A percentile compares a stretch with the other conserved stretches of the same genome.
These are phyloP conservation scores for Aurinia saxatilis DNA, from an alignment of 345 rosid species.

Conservation along the genomic window DNA sequence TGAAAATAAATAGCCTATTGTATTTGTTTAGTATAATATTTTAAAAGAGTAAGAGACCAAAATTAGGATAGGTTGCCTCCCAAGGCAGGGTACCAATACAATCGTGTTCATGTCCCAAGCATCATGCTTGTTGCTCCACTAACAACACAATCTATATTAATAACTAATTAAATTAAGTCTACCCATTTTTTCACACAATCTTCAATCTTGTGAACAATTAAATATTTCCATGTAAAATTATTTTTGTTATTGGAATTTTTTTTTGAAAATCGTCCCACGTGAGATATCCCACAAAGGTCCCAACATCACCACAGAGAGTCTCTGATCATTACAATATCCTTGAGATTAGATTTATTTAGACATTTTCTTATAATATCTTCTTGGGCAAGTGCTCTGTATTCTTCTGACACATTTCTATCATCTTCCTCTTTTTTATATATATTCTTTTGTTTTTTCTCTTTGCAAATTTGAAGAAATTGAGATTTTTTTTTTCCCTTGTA, in stretches of 20 bases:
- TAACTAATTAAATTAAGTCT: neutral
- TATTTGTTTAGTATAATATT: neutral
- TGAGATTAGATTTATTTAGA: slow-evolving; percentile 31
- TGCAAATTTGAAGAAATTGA: neutral
- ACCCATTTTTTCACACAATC: neutral
- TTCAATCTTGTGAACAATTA: neutral
- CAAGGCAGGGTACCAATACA: slow-evolving; percentile 50
- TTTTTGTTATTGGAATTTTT: too few species aligned
- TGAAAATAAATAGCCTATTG: neutral
- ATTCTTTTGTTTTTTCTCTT: slow-evolving; percentile 7
- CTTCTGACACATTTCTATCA: slow-evolving; percentile 61
- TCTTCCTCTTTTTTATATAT: slow-evolving; percentile 2
- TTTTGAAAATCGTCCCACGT: slow-evolving; percentile 44
- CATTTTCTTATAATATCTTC: slow-evolving; percentile 29
- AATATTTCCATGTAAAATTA: neutral
- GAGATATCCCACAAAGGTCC: slow-evolving; percentile 60
- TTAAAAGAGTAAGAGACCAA: neutral
- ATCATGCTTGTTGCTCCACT: slow-evolving; percentile 54
- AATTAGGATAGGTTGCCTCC: slow-evolving; percentile 63
- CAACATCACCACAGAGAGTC: slow-evolving; percentile 46
- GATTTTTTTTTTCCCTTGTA: neutral
- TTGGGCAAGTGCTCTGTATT: slow-evolving; percentile 55
- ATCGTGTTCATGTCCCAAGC: slow-evolving; percentile 59
- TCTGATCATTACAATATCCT: slow-evolving; percentile 31
- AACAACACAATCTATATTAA: slow-evolving; percentile 12